Percentiles rank a stretch among this genome's conserved stretches.
phyloP scores from a whole-genome alignment of 768 basidiomycete genomes.

The Vishniacozyma victoriae region DNA sequence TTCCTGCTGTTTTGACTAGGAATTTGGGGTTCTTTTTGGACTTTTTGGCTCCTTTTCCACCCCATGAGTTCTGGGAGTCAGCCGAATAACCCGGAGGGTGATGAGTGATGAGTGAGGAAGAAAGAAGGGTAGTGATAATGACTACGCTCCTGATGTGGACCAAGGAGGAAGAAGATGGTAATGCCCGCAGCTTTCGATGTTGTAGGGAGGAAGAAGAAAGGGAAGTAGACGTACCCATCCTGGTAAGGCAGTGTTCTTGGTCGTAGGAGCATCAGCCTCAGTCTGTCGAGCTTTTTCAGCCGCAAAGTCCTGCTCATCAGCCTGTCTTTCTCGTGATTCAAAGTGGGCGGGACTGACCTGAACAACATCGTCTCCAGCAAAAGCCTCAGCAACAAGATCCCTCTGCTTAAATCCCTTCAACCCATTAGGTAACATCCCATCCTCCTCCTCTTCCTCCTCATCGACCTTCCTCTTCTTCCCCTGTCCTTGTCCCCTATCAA shows the following conservation, averaged over 20 bases:
- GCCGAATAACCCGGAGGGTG: background rate
- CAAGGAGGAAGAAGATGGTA: conserved; percentile 1
- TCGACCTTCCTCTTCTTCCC: conserved; percentile 33
- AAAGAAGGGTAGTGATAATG: background rate
- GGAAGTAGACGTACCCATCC: conserved; percentile 70
- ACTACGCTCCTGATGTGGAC: no score
- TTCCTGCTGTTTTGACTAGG: conserved; percentile 74
- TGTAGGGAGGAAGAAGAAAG: background rate
- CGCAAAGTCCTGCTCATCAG: conserved; percentile 64
- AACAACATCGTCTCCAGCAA: conserved; percentile 94
- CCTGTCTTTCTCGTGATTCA: background rate
- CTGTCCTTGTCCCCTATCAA: conserved; percentile 4
- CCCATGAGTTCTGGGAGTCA: conserved; percentile 74
- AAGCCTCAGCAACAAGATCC: conserved; percentile 87
- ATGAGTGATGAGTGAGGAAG: conserved; percentile 3
- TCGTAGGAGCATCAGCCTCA: conserved; percentile 76
- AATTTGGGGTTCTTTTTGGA: conserved; percentile 58
- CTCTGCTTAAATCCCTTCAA: conserved; percentile 76
- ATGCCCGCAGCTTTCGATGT: background rate
- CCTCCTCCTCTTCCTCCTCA: conserved; percentile 51
- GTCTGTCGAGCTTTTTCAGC: conserved; percentile 75
- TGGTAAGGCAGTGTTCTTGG: conserved; percentile 81
- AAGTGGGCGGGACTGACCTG: conserved; percentile 54
- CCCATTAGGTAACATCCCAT: conserved; percentile 43
- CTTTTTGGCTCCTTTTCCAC: conserved; percentile 62